Base-by-base conservation (phyloP, 129 eudicot species). In the Centrapalus pauciflorus region DNA sequence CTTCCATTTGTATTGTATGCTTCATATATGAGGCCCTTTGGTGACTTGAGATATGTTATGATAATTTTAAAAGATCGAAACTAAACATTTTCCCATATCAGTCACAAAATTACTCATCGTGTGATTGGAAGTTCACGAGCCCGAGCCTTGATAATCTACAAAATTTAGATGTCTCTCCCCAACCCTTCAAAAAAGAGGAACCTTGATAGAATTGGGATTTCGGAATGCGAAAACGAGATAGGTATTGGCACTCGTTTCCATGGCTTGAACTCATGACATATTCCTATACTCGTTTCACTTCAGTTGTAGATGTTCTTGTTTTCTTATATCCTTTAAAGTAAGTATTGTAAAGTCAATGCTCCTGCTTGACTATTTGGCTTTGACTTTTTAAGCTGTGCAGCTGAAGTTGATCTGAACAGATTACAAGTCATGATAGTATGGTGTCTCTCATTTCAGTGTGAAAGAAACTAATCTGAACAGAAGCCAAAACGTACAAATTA, bases 401-500 rank as follows among this genome's bases (percentile, higher is more conserved):
- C 43, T 29, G 24, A 57, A 57, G 30, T n/a, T n/a, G n/a, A n/a
- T n/a, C n/a, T n/a, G n/a, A n/a, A n/a, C n/a, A n/a, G n/a, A n/a
- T n/a, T n/a, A n/a, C n/a, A n/a, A n/a, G n/a, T n/a, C n/a, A n/a
- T 40, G 64, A 14, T 57, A 5, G 2, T 0, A 7, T 46, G 59
- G 20, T 66, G 60, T 66, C 6, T 30, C 51, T 50, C 30, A 23
- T 66, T 20, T 21, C 49, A 26, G 60, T 49, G 60, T 66, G 40
- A 7, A 66, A 66, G 72, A 66, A 66, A 50, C 24, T n/a, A n/a
- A n/a, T n/a, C n/a, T n/a, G n/a, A 29, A 11, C 29, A 65, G 48
- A 30, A 30, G 59, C 32, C 49, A 28, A 16, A 2, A 43, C 1
- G n/a, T 32, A 4, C 13, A 0, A 13, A 37, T 37, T 9, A 37